Base-by-base conservation (phyloP, 495 filamentous ascomycete genomes). In the Aspergillus carlsbadensis region DNA sequence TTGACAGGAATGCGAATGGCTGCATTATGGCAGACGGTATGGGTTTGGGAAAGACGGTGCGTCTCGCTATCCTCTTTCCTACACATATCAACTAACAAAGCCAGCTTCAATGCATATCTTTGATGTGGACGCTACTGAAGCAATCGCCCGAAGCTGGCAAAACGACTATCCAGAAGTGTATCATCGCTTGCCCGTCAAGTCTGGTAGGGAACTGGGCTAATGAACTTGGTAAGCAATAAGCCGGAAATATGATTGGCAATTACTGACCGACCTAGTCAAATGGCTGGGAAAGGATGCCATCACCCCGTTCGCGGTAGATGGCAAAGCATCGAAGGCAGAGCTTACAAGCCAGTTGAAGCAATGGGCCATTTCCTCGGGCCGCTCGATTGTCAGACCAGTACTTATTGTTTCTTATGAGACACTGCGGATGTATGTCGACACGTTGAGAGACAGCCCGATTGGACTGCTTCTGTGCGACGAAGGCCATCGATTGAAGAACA, bases 1-100 rank as follows among this genome's bases (percentile, higher is more conserved):
- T 98, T 60, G 94, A 99, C 66, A 82, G 86, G 40, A 94, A 92
- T 54, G 95, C 95, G 20, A 90, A 97, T 72, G 94, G 94, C 0
- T 98, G 94, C 68, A 99, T 99, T 68, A 99, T 99, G 94, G 94
- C 94, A 60, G 94, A 99, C 67, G 94, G 96, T 63, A 99, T 99
- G 94, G 94, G 94, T 41, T 72, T 99, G 31, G 94, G 94, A 42
- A 99, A 99, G 75, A 99, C 94, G 11, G 79, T 96, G 76, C 43
- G 73, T 35, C 20, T 11, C 34, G 33, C 14, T 41, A 17, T 18
- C 40, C 14, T 14, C n/a, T 39, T 31, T 54, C 17, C 22, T 7
- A 10, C 11, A 17, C 7, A 22, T n/a, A 36, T 34, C 10, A 11
- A 14, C 77, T 90, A 34, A 80, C 56, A 36, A 18, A 29, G 14